A percentile compares a stretch with the other conserved stretches of the same genome.
Evolutionary conservation across 108 stramenopile species (phyloP).

Genomic region (Schizochytrium sp.): DNA sequence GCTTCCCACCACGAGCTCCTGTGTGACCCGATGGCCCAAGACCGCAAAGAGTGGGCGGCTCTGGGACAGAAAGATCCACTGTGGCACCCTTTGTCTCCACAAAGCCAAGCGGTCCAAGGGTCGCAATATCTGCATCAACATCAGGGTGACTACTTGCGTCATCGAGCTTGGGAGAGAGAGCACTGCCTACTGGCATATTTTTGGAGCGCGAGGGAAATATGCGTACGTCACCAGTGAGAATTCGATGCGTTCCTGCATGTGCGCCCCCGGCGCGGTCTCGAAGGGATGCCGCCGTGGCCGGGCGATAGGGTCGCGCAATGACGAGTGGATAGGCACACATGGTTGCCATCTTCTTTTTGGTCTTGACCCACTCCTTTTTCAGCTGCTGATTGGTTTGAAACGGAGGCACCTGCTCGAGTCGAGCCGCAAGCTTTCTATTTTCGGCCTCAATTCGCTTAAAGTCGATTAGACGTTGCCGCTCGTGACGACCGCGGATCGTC

Average conservation of each 20-base stretch:
- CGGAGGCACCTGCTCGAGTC: neutral
- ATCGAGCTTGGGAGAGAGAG: neutral
- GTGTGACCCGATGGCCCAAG: no score
- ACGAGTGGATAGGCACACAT: neutral
- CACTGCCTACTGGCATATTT: neutral
- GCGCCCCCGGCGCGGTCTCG: neutral
- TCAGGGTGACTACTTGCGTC: neutral
- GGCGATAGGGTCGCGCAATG: neutral
- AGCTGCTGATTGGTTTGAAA: neutral
- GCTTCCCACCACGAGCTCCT: neutral
- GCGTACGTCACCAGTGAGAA: neutral
- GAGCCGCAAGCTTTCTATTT: neutral
- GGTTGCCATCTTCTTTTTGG: conserved; percentile 8
- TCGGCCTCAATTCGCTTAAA: neutral
- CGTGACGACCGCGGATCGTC: neutral
- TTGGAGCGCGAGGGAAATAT: neutral
- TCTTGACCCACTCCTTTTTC: neutral
- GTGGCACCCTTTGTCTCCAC: neutral
- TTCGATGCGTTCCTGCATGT: neutral
- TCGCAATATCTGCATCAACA: neutral
- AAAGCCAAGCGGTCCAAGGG: no score
- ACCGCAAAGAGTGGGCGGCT: neutral
- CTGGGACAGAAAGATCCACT: neutral
- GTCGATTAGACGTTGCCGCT: neutral
- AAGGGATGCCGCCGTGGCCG: neutral